Evolutionary conservation across 306 rosid species (phyloP).

Genomic region (Sindora glabra): DNA sequence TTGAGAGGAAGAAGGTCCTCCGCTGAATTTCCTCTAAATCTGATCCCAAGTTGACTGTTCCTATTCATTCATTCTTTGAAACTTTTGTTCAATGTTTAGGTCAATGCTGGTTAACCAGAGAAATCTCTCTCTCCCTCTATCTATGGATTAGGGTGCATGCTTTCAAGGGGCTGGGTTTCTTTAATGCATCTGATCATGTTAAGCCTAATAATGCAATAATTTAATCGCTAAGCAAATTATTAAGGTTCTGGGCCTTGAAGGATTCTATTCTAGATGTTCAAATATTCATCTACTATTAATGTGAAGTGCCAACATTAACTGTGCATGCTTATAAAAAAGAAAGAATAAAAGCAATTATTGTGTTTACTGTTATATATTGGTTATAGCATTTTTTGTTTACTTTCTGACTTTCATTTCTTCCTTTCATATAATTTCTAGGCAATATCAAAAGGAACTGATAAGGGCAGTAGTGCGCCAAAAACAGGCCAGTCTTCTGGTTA

Average conservation of each 20-base stretch:
- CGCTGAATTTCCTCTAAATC: not conserved
- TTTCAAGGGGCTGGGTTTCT: not conserved
- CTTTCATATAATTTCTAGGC: conserved; percentile 39
- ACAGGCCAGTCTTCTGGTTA: conserved; percentile 69
- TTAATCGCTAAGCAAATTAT: not conserved
- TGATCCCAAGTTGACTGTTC: not conserved
- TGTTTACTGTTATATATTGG: not conserved
- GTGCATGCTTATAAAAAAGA: too few relatives aligned
- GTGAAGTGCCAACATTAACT: not conserved
- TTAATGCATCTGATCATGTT: not conserved
- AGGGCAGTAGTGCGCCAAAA: conserved; percentile 26
- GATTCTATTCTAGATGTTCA: not conserved
- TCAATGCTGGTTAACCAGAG: not conserved
- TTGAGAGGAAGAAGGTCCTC: not conserved
- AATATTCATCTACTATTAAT: not conserved
- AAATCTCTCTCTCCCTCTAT: too few relatives aligned
- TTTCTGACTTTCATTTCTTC: conserved; percentile 1
- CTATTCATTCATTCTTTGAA: not conserved
- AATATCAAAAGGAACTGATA: conserved; percentile 34
- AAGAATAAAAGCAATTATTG: too few relatives aligned
- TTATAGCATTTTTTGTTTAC: not conserved
- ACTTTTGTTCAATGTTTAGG: not conserved
- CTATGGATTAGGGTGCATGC: too few relatives aligned
- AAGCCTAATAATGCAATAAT: not conserved
- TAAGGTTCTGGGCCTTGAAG: not conserved